Evolutionary conservation across 2,329 filamentous ascomycete genomes (phyloP), one percentile per base, ranked within the genome.

Genomic region (Aspergillus pseudoterreus): DNA sequence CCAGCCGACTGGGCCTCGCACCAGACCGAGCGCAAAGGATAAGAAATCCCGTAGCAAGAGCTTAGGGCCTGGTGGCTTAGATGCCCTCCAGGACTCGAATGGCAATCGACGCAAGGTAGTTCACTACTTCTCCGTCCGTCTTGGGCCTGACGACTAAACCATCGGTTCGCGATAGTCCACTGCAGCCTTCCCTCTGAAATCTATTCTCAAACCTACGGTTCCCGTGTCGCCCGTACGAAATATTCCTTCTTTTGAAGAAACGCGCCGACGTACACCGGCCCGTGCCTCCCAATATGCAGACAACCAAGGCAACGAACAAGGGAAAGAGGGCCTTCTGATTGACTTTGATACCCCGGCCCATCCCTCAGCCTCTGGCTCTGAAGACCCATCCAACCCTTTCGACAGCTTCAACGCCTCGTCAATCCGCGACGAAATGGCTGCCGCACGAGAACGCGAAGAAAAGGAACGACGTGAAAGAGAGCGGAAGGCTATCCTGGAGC

Each of bases 31-130:
- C 9, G 66, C 59, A 30, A 67, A 67, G 47, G 72, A 73, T 36
- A 80, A 79, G 74, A 92, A 91, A 74, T 88, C 87, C 52, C 85
- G 94, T 59, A 96, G 92, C 74, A 97, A 96, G 78, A 97, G 92
- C 73, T 86, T 99, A 60, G 94, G 94, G 2, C 92, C 94, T 14
- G 94, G 92, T 46, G 91, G 92, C 22, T 74, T 96, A 43, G 91
- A 95, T 76, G 86, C 87, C 51, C 78, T 95, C 50, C 91, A 87
- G 69, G 81, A 86, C 64, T 82, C 81, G 42, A 82, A 79, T 64
- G 89, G 88, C 32, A 95, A 95, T 69, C 79, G 88, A 62, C 83
- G 88, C 70, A 88, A 90, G 75, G 90, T 94, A 81, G 65, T 78
- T 61, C 52, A 30, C 42, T 52, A 36, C n/a, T 32, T 46, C 8